Evolutionary conservation across 805 yeast species (phyloP).

Genomic region (Candida michaelii): DNA sequence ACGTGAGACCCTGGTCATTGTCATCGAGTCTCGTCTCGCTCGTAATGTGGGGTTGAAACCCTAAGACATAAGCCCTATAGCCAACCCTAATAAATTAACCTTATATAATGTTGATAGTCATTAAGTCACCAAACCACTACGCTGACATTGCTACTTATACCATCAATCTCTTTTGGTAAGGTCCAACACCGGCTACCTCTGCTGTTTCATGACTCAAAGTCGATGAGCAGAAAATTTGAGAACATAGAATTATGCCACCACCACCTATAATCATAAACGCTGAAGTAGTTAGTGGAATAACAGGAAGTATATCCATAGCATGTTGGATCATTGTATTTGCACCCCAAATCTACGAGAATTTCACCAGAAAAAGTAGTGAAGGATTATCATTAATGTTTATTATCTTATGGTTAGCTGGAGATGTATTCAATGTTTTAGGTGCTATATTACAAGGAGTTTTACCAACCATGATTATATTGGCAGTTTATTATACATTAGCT

Average conservation of each 20-base stretch:
- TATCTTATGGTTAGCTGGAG: slow-evolving; percentile 90
- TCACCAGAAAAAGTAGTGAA: slow-evolving; percentile 79
- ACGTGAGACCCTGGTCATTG: too few relatives aligned
- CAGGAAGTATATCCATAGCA: slow-evolving; percentile 87
- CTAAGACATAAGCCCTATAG: too few relatives aligned
- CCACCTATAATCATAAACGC: slow-evolving; percentile 67
- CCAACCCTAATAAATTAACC: too few relatives aligned
- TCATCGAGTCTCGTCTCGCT: too few relatives aligned
- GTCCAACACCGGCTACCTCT: not conserved
- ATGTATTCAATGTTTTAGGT: slow-evolving; percentile 89
- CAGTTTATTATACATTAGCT: slow-evolving; percentile 89
- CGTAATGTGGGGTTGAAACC: slow-evolving; percentile 2
- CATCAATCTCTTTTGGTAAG: not conserved
- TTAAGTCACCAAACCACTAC: too few relatives aligned
- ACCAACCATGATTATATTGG: slow-evolving; percentile 92
- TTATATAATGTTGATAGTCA: too few relatives aligned
- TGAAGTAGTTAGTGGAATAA: slow-evolving; percentile 73
- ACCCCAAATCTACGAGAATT: slow-evolving; percentile 93
- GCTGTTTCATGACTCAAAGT: not conserved
- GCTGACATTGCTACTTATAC: too few relatives aligned
- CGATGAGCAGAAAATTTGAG: slow-evolving; percentile 6
- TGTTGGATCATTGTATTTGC: slow-evolving; percentile 98
- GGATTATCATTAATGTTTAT: slow-evolving; percentile 87
- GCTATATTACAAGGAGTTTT: slow-evolving; percentile 85
- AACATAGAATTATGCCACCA: slow-evolving; percentile 27